Evolutionary conservation across 2,329 filamentous ascomycete species (phyloP), one percentile per base, ranked within the genome.

Genomic region (Harringtonia lauricola): DNA sequence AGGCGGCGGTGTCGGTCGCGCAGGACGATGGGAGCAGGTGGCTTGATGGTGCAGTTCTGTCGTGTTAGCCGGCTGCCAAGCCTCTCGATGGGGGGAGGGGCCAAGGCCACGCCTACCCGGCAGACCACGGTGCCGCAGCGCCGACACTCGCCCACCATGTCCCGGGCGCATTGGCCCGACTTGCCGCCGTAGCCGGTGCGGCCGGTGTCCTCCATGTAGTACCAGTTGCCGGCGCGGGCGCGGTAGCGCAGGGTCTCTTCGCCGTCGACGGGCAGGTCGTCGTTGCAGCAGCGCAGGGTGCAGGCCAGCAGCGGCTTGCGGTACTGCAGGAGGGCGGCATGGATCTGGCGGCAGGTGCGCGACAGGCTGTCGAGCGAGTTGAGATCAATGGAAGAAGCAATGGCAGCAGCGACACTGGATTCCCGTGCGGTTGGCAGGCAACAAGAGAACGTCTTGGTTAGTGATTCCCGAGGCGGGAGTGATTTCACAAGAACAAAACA

Each of bases 11-110:
- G 83, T 33, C 90, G 80, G 48, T 82, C 76, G 35, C 77, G 79
- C 31, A 94, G 70, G 19, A 78, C 71, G 28, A 72, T 67, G 2
- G 72, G 69, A 3, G 82, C 76, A 1, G 86, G 87, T 0, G 84
- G 79, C 62, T 95, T 95, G 55, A 86, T 83, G 7, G 82, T 81
- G 62, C 90, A 96, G 54, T 96, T 96, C 87, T 94, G 59, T 31
- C 30, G 30, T 31, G 12, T 31, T 13, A 14, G n/a, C n/a, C n/a
- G n/a, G n/a, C n/a, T n/a, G n/a, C n/a, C n/a, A n/a, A n/a, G n/a
- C n/a, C n/a, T n/a, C n/a, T n/a, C n/a, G n/a, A n/a, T n/a, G n/a
- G n/a, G n/a, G n/a, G n/a, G n/a, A n/a, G n/a, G n/a, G n/a, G n/a
- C n/a, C n/a, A n/a, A n/a, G n/a, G n/a, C n/a, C n/a, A n/a, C n/a